Conservation (phyloP, 2,329 filamentous ascomycete genomes). For the Ambrosiella xylebori region DNA sequence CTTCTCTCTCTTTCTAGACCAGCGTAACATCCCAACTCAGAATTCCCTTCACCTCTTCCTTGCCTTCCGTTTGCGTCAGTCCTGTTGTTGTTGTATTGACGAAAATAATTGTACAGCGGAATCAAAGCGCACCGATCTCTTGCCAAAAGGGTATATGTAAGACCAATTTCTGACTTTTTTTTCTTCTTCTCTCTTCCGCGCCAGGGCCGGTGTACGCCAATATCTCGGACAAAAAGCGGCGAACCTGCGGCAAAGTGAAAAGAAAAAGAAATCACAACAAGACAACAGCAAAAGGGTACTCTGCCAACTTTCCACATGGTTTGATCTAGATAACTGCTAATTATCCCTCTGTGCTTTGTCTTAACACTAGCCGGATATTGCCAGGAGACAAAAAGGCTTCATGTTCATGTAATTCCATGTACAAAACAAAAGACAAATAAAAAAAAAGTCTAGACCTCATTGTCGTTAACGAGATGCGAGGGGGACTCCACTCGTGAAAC, state of each 20-base stretch:
- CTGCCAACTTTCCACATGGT: not conserved
- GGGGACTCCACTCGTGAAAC: too few relatives aligned
- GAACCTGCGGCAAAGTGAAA: slow-evolving; percentile 1
- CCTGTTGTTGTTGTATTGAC: too few relatives aligned
- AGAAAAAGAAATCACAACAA: not conserved
- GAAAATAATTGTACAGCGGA: too few relatives aligned
- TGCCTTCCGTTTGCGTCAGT: too few relatives aligned
- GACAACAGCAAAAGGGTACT: too few relatives aligned
- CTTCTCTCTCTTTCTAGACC: not conserved
- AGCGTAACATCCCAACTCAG: too few relatives aligned
- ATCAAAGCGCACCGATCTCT: too few relatives aligned
- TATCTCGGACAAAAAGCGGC: slow-evolving; percentile 7
- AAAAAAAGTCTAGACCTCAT: not conserved
- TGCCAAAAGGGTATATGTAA: too few relatives aligned
- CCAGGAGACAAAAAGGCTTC: not conserved
- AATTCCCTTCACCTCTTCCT: too few relatives aligned
- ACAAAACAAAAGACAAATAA: not conserved
- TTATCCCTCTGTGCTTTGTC: not conserved
- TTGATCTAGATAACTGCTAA: not conserved
- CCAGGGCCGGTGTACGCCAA: not conserved
- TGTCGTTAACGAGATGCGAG: not conserved
- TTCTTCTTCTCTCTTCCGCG: too few relatives aligned
- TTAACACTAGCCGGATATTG: not conserved
- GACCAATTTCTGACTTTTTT: too few relatives aligned
- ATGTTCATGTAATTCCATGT: not conserved